Evolutionary conservation across 495 filamentous ascomycete genomes (phyloP).

Genomic region (Hypoxylon subgilvum): DNA sequence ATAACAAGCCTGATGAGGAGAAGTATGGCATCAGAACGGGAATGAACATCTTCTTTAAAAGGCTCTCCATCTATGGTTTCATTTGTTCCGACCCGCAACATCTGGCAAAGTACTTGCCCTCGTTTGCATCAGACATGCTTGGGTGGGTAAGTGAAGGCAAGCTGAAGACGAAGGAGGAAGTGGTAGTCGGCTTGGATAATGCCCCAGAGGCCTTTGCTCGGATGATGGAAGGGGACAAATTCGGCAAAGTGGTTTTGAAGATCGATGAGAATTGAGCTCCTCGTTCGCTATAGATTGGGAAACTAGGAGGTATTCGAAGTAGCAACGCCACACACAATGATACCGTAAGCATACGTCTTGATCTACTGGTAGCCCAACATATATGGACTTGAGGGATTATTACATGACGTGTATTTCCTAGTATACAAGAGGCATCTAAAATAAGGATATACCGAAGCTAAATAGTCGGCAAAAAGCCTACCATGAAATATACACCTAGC

Average conservation of each 20-base stretch:
- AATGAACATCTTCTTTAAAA: constrained; percentile 51
- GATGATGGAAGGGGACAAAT: constrained; percentile 84
- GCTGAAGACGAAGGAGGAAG: constrained; percentile 71
- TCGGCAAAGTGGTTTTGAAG: constrained; percentile 89
- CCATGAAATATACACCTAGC: too few species aligned
- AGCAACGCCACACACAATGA: too few species aligned
- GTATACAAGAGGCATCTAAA: too few species aligned
- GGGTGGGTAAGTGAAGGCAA: constrained; percentile 84
- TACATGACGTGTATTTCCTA: too few species aligned
- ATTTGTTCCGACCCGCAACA: constrained; percentile 67
- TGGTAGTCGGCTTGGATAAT: constrained; percentile 84
- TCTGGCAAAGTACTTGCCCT: constrained; percentile 69
- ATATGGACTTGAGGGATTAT: too few species aligned
- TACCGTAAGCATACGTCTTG: too few species aligned
- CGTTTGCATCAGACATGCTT: constrained; percentile 79
- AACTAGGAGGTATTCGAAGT: too few species aligned
- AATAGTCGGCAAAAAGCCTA: too few species aligned
- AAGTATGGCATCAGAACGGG: constrained; percentile 74
- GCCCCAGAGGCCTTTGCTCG: constrained; percentile 76
- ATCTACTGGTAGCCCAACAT: too few species aligned
- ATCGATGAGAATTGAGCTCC: too few species aligned
- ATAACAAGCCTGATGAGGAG: constrained; percentile 68
- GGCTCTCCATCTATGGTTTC: constrained; percentile 70
- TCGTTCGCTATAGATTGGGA: too few species aligned
- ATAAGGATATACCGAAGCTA: too few species aligned